Base-by-base conservation (phyloP, 2,329 filamentous ascomycete genomes). In the Colletotrichum sp. region DNA sequence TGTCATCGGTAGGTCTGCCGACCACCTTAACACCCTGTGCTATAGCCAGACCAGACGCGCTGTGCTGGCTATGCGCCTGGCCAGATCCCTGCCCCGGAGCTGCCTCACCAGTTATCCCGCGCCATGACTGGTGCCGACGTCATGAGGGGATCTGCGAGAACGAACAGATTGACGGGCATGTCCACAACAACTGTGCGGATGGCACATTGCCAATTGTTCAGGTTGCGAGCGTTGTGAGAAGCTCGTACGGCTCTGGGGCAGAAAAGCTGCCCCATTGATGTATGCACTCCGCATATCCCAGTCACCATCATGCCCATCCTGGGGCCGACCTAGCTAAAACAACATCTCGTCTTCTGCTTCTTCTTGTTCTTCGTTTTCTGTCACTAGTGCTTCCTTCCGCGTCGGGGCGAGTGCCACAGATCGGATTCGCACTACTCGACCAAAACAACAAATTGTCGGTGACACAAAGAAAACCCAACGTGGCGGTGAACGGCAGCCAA, bases 401-500 rank as follows among this genome's bases (percentile, higher is more conserved):
- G 26, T 65, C 49, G 59, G 66, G 71, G 55, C 59, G 65, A 64
- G 70, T 10, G 68, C 55, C 15, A 66, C 28, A 71, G 62, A 64
- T 72, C 63, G 36, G 26, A 68, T 71, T 65, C 64, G 60, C 62
- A 57, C 32, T 30, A 69, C 49, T 76, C 65, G 24, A 65, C 57
- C 36, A 55, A 44, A 69, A 73, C 69, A 69, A 44, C 67, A 62
- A 69, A 77, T 71, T 78, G 76, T 78, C 76, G 72, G 77, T 78
- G 76, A 78, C 77, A 78, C 76, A 74, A 70, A 63, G 44, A 36
- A 65, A 72, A 76, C 77, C 77, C 76, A 76, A 77, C 66, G 69
- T 77, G 76, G 77, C 77, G 77, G 77, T 78, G 77, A 78, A 77
- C 72, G 69, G 66, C 62, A 76, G 55, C 55, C 73, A 73, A 49